Evolutionary conservation across 2,329 filamentous ascomycete species (phyloP).

Genomic region (Aureobasidium subglaciale): DNA sequence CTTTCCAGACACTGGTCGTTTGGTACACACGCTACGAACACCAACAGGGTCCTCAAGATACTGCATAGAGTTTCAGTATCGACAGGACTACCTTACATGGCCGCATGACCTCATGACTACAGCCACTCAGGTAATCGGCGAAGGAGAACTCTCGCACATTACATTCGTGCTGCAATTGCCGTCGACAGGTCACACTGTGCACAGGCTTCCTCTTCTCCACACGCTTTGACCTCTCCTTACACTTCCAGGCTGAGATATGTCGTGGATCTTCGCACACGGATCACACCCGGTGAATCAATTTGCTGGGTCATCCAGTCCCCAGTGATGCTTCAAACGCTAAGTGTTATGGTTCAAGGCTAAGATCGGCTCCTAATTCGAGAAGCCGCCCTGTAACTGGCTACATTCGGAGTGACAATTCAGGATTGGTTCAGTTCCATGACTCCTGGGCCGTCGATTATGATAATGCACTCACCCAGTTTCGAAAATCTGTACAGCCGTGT

Average conservation of each 20-base stretch:
- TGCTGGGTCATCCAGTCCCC: not conserved
- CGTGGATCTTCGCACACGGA: not conserved
- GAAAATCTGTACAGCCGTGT: not conserved
- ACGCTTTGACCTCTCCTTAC: not conserved
- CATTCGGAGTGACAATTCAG: not conserved
- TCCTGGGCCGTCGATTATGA: slow-evolving; percentile 4
- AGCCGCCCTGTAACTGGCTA: not conserved
- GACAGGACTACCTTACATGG: too few species aligned
- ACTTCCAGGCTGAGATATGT: not conserved
- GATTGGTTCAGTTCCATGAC: not conserved
- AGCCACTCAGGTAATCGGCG: not conserved
- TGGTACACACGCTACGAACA: not conserved
- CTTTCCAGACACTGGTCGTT: too few species aligned
- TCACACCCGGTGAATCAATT: not conserved
- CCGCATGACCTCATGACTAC: not conserved
- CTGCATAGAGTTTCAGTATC: too few species aligned
- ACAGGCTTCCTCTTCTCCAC: slow-evolving; percentile 11
- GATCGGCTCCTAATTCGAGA: not conserved
- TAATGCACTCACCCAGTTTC: not conserved
- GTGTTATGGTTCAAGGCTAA: not conserved
- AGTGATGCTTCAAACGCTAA: not conserved
- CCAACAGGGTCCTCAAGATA: not conserved
- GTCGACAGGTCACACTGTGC: not conserved
- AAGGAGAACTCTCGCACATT: not conserved
- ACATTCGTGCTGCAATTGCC: not conserved